Evolutionary conservation across 208 protist genomes (phyloP), one percentile per base, ranked within the genome.

Genomic region (Wallacemonas sp.): DNA sequence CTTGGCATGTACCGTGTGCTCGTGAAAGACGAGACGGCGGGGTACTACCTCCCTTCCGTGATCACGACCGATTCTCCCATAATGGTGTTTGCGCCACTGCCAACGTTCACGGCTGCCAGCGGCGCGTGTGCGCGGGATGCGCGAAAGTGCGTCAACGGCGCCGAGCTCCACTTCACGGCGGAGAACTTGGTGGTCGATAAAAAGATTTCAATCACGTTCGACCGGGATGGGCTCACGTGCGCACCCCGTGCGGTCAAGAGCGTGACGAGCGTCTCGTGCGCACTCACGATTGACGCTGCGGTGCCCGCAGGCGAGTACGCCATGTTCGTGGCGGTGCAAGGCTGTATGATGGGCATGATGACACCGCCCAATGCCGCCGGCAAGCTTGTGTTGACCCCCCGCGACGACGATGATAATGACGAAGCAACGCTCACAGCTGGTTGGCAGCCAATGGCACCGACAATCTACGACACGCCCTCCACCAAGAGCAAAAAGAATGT

Each of bases 1-100:
- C 46, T 70, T 30, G 64, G 64, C 21, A 70, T 70, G 64, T 70
- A 56, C 27, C 36, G 64, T 26, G 27, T 62, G 24, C 64, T 70
- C 42, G 41, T 70, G 5, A 31, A 51, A 21, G 54, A 70, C 64
- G 44, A 12, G 41, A 62, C 64, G 46, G 53, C 15, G 12, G 30
- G 42, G 15, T 62, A 34, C 42, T 46, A 49, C 21, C 6, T 60
- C 15, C 47, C 55, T 5, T 62, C 51, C n/a, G 36, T 68, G 14
- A 68, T 53, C 6, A 58, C 51, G 8, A 27, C 3, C 27, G 30
- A 22, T 8, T 4, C 1, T 9, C 15, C 64, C 39, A 56, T 69
- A 1, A 62, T 59, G 38, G 30, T 69, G 33, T 62, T 38, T 21
- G 28, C 36, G 19, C 58, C 34, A 15, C 46, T 51, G 45, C 56